Evolutionary conservation across 768 basidiomycete genomes (phyloP).

Genomic region (Macrolepiota fuliginosa): DNA sequence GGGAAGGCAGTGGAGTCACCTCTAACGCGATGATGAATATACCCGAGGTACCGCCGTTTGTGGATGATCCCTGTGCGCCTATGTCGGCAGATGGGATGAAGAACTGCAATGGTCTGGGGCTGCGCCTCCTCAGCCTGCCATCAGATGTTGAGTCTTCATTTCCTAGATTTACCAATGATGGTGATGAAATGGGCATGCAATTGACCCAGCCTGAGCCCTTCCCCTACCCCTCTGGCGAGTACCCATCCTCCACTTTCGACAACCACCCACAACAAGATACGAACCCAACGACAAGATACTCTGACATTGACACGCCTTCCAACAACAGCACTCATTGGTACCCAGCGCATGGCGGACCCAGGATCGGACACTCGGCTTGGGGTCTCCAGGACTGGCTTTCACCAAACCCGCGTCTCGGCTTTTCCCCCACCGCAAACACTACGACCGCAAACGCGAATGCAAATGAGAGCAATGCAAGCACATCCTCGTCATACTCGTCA

Average conservation of each 20-base stretch:
- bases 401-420: slow-evolving; percentile 73
- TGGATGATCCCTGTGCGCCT: background rate
- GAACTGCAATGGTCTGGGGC: background rate
- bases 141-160: background rate
- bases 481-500: slow-evolving; percentile 16
- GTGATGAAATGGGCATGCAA: slow-evolving; percentile 41
- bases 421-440: slow-evolving; percentile 21
- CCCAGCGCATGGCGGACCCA: slow-evolving; percentile 26
- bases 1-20: slow-evolving; percentile 32
- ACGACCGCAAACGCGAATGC: slow-evolving; percentile 3
- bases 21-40: slow-evolving; percentile 18
- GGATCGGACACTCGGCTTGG: slow-evolving; percentile 87
- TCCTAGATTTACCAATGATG: slow-evolving; percentile 33
- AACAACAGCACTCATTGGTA: background rate
- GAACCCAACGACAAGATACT: slow-evolving; percentile 16
- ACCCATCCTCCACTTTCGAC: slow-evolving; percentile 39
- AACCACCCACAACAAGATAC: background rate
- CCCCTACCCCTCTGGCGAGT: slow-evolving; percentile 44
- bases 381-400: slow-evolving; percentile 83
- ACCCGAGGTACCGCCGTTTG: slow-evolving; percentile 27
- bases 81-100: background rate
- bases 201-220: slow-evolving; percentile 32
- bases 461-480: slow-evolving; percentile 12
- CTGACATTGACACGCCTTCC: slow-evolving; percentile 56
- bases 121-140: background rate